Percentiles rank a stretch among this genome's conserved stretches.
Evolutionary conservation across 176 grass and related monocot genomes (phyloP).

Genomic region (Carex cristatella): DNA sequence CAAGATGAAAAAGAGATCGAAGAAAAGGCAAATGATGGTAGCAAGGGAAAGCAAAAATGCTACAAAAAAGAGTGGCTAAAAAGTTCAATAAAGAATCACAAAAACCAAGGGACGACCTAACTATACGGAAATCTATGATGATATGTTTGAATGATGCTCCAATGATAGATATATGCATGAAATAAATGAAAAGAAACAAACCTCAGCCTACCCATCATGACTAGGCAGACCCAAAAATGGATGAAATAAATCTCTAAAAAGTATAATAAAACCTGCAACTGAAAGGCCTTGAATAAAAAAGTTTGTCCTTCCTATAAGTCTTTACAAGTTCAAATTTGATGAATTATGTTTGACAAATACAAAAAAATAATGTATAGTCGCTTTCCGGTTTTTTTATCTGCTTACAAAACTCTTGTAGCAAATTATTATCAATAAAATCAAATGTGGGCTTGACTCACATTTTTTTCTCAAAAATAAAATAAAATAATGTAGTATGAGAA

Average conservation of each 20-base stretch:
- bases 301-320: neutral
- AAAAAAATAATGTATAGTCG: neutral
- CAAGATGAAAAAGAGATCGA: slow-evolving; percentile 26
- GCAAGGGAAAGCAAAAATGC: slow-evolving; percentile 24
- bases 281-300: neutral
- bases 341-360: neutral
- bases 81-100: slow-evolving; percentile 28
- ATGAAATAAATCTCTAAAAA: slow-evolving; percentile 11
- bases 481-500: neutral
- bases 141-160: slow-evolving; percentile 37
- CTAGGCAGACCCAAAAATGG: slow-evolving; percentile 21
- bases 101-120: neutral
- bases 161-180: slow-evolving; percentile 28
- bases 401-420: too few relatives aligned
- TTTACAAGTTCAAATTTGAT: neutral
- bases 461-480: neutral
- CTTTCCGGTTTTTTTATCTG: too few relatives aligned
- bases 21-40: slow-evolving; percentile 18
- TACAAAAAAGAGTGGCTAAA: slow-evolving; percentile 17
- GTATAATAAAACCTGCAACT: neutral
- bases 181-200: slow-evolving; percentile 22
- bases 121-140: slow-evolving; percentile 47
- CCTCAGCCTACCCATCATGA: slow-evolving; percentile 16
- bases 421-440: too few relatives aligned
- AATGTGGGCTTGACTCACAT: too few relatives aligned